Percentiles rank a stretch among this genome's conserved stretches.
These are phyloP conservation scores for Lentithecium fluviatile DNA, from an alignment of 495 filamentous ascomycete genomes.

Conservation along the genomic window DNA sequence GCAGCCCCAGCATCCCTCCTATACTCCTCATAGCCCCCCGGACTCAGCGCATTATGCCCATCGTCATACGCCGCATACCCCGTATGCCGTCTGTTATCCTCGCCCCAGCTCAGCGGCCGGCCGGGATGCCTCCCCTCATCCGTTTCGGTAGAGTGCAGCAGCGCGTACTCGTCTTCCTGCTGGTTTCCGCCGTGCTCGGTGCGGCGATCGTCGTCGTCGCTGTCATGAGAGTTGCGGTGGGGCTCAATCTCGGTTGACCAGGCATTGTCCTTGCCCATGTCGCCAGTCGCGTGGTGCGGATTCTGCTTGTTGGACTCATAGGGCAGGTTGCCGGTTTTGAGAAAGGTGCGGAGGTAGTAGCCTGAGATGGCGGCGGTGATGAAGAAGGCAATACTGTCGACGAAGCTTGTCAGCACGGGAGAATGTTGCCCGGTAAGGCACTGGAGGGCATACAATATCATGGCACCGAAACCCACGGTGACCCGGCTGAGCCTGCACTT, in stretches of 20 bases:
- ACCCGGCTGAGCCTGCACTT: slow-evolving; percentile 75
- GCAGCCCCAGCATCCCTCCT: slow-evolving; percentile 17
- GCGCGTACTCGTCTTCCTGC: slow-evolving; percentile 38
- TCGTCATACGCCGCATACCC: slow-evolving; percentile 27
- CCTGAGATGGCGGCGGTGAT: slow-evolving; percentile 71
- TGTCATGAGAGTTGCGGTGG: slow-evolving; percentile 21
- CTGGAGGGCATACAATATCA: slow-evolving; percentile 79
- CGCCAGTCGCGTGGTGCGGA: slow-evolving; percentile 23
- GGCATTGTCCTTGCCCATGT: slow-evolving; percentile 35
- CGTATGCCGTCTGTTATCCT: slow-evolving; percentile 12
- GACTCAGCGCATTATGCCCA: slow-evolving; percentile 33
- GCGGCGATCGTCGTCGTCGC: slow-evolving; percentile 29
- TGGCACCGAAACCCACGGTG: slow-evolving; percentile 72
- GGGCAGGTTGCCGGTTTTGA: slow-evolving; percentile 72
- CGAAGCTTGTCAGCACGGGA: slow-evolving; percentile 12
- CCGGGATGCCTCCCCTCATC: slow-evolving; percentile 39
- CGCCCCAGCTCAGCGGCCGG: slow-evolving; percentile 41
- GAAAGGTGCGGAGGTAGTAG: slow-evolving; percentile 76
- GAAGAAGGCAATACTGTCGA: slow-evolving; percentile 67
- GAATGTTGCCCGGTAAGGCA: slow-evolving; percentile 46
- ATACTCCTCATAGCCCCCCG: slow-evolving; percentile 38
- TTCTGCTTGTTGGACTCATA: slow-evolving; percentile 58
- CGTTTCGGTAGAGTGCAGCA: slow-evolving; percentile 31
- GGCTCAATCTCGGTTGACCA: slow-evolving; percentile 40
- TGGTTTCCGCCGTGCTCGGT: slow-evolving; percentile 36